Conservation (phyloP, 305 asterid species). For the Andrographis paniculata region DNA sequence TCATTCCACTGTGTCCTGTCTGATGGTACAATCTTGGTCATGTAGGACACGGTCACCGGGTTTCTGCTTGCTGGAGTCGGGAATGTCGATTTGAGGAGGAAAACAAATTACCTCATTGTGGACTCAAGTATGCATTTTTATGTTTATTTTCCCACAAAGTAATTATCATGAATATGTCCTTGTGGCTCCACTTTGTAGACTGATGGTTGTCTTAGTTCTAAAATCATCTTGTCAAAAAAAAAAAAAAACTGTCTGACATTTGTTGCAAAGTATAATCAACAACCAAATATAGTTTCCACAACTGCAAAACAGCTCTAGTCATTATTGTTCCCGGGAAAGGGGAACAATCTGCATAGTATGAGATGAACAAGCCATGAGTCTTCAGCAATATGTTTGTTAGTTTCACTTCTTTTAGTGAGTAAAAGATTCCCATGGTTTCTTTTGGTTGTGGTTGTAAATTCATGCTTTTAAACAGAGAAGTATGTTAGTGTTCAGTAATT, state of each 20-base stretch:
- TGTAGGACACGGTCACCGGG: conserved; percentile 89
- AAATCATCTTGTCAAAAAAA: no score
- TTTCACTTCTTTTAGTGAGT: conserved; percentile 18
- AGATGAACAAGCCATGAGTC: conserved; percentile 16
- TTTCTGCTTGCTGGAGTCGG: conserved; percentile 89
- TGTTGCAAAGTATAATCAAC: no score
- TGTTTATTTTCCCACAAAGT: conserved; percentile 2
- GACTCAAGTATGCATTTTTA: conserved; percentile 56
- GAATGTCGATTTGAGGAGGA: conserved; percentile 63
- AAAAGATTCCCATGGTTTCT: conserved; percentile 7
- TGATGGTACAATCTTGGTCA: not conserved
- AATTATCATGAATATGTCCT: not conserved
- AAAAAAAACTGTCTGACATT: no score
- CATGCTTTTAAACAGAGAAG: not conserved
- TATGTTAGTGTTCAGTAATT: no score
- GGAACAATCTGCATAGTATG: conserved; percentile 25
- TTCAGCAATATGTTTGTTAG: conserved; percentile 6
- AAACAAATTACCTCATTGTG: conserved; percentile 70
- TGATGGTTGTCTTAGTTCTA: no score
- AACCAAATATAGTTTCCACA: conserved; percentile 84
- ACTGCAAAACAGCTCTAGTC: conserved; percentile 81
- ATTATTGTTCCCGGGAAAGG: conserved; percentile 85
- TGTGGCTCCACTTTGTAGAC: not conserved
- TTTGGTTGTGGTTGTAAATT: conserved; percentile 12
- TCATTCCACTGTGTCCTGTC: not conserved